Evolutionary conservation across 78 protist genomes (phyloP), one percentile per base, ranked within the genome.

Genomic region (Neovahlkampfia damariscottae): DNA sequence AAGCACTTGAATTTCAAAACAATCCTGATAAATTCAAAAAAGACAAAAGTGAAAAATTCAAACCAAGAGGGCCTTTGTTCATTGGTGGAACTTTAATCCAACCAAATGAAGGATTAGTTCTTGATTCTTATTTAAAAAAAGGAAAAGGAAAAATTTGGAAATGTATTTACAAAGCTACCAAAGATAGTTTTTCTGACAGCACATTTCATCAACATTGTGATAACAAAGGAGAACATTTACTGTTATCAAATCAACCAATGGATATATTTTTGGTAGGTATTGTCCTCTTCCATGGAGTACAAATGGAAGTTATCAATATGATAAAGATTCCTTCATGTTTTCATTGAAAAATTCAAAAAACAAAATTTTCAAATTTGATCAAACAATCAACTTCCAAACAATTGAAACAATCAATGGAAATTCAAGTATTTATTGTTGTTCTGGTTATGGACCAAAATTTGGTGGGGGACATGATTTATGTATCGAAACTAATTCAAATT

Each of bases 211-310:
- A 5, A 8, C 32, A 38, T 5, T 72, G 76, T 7, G 76, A 72
- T 72, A 72, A 72, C 6, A 72, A 7, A 7, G 76, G 76, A 8
- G 72, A 34, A 72, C 76, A 7, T 35, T 72, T 6, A 72, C 76
- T 8, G 8, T 72, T 5, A 35, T 34, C 7, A 41, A 8, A 41
- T 38, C 76, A 8, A 39, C 76, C 31, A 6, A 72, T 7, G 76
- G 76, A 7, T 39, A 39, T 7, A 37, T 72, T 7, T 72, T 72
- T 72, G 76, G 76, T 8, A 40, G 50, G 31, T 72, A 8, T 72
- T 38, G 37, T 41, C 40, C 76, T 5, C 74, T 38, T 5, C 40
- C 37, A 8, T 72, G 76, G 76, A 7, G 30, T 38, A 7, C 35
- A 7, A 41, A 41, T 7, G 5, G 8, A 38, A 35, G 41, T 72